phyloP scores from a whole-genome alignment of 116 monocot genomes.

The Phalaenopsis hybrid region DNA sequence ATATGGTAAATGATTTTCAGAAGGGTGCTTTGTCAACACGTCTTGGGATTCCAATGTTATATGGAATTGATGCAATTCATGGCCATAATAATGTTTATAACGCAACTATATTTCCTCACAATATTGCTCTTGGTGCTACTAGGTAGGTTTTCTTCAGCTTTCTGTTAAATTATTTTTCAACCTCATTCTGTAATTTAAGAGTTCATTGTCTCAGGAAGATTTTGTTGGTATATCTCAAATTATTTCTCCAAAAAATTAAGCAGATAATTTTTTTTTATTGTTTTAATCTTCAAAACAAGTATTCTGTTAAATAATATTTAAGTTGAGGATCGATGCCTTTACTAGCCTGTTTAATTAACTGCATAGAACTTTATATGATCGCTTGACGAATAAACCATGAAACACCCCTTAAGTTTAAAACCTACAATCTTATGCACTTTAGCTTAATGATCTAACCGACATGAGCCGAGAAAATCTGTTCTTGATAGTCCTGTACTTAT shows the following conservation, averaged over 20 bases:
- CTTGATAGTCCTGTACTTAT: background rate
- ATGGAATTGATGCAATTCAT: slow-evolving; percentile 18
- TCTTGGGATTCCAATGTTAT: slow-evolving; percentile 26
- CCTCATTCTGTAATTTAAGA: background rate
- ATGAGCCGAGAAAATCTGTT: background rate
- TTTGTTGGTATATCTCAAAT: background rate
- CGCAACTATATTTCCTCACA: slow-evolving; percentile 21
- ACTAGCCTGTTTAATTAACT: too few species aligned
- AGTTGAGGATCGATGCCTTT: too few species aligned
- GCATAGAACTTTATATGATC: too few species aligned
- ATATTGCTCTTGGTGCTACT: slow-evolving; percentile 25
- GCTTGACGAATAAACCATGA: too few species aligned
- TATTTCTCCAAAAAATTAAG: background rate
- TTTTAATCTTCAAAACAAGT: too few species aligned
- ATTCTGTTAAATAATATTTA: too few species aligned
- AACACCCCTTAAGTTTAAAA: background rate
- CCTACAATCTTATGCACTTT: background rate
- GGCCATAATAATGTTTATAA: slow-evolving; percentile 18
- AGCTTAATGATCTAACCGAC: background rate
- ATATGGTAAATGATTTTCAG: slow-evolving; percentile 22
- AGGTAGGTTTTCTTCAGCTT: slow-evolving; percentile 6
- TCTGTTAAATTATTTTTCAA: background rate
- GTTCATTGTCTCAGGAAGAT: background rate
- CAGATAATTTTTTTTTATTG: background rate
- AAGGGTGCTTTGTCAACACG: slow-evolving; percentile 19